These are phyloP conservation scores for Fusarium liriodendri DNA, from an alignment of 2,329 filamentous ascomycete genomes.

Conservation along the genomic window DNA sequence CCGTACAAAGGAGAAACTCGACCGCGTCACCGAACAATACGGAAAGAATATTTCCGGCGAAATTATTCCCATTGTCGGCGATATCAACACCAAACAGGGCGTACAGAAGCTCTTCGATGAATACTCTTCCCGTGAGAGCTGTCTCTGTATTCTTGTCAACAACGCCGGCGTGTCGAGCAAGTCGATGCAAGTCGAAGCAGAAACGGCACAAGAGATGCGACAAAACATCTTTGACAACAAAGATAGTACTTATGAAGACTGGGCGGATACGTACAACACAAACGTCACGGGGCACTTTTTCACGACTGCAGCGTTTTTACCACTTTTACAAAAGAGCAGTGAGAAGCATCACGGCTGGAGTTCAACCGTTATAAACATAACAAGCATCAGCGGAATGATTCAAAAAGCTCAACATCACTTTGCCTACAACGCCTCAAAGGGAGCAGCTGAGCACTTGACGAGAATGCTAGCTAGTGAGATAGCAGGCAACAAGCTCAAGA, in stretches of 20 bases:
- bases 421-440: constrained; percentile 73
- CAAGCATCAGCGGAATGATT: constrained; percentile 73
- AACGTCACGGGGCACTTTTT: constrained; percentile 80
- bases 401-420: constrained; percentile 74
- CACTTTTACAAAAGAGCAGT: constrained; percentile 66
- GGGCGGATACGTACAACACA: constrained; percentile 78
- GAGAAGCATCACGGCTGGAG: constrained; percentile 60
- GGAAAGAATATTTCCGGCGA: constrained; percentile 64
- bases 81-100: constrained; percentile 72
- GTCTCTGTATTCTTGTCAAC: constrained; percentile 75
- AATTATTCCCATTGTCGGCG: constrained; percentile 70
- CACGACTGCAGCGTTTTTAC: constrained; percentile 70
- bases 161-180: constrained; percentile 73
- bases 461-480: constrained; percentile 73
- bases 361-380: constrained; percentile 74
- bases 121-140: constrained; percentile 64
- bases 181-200: constrained; percentile 65
- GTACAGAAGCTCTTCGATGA: constrained; percentile 68
- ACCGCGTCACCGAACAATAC: constrained; percentile 68
- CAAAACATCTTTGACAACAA: constrained; percentile 76
- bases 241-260: constrained; percentile 70
- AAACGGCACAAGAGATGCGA: constrained; percentile 63
- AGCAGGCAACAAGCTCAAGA: constrained; percentile 67
- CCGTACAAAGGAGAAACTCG: constrained; percentile 71
- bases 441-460: constrained; percentile 71